Conservation (phyloP, 1,284 basidiomycete genomes). For the Naganishia cerealis region DNA sequence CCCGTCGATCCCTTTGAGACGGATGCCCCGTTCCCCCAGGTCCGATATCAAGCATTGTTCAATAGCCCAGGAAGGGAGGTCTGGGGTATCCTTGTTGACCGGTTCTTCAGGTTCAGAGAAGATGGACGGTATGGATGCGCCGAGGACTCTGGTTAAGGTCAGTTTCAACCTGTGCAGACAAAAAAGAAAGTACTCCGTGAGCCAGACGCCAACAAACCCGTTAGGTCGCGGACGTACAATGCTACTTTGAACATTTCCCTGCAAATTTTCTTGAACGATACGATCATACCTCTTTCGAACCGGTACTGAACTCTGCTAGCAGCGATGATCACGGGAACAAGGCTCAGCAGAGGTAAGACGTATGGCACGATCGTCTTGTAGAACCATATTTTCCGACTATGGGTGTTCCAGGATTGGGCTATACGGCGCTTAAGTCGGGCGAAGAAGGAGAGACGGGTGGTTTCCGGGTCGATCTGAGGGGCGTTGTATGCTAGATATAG, state of each 20-base stretch:
- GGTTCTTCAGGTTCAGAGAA: neutral
- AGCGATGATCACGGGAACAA: conserved; percentile 6
- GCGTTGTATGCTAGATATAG: conserved; percentile 9
- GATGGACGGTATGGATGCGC: conserved; percentile 2
- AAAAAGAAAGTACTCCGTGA: neutral
- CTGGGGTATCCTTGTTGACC: neutral
- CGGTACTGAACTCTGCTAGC: neutral
- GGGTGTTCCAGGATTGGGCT: neutral
- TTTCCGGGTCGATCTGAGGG: conserved; percentile 4
- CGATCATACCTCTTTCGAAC: neutral
- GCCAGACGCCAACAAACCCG: neutral
- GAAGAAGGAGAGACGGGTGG: neutral
- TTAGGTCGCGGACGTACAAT: neutral
- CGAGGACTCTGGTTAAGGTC: neutral
- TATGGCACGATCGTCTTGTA: conserved; percentile 3
- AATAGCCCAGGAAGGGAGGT: neutral
- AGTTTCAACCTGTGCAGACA: neutral
- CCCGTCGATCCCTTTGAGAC: neutral
- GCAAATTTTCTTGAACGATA: neutral
- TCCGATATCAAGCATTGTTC: neutral
- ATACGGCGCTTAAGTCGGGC: neutral
- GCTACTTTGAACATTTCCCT: neutral
- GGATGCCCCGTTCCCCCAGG: neutral
- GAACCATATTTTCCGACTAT: conserved; percentile 6
- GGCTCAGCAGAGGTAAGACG: neutral